phyloP scores from a whole-genome alignment of 1,139 yeast genomes.

The Candida gigantensis region DNA sequence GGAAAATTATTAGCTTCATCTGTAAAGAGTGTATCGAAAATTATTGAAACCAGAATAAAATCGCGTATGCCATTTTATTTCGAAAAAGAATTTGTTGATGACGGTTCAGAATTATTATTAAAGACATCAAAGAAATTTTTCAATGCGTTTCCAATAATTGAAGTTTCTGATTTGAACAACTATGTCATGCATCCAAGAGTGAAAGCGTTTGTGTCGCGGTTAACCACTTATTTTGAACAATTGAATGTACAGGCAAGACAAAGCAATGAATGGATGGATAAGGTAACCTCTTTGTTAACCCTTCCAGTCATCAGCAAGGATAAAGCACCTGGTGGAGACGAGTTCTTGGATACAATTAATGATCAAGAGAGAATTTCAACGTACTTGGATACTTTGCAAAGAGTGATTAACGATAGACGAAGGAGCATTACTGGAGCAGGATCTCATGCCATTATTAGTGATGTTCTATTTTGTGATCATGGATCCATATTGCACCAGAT shows the following conservation, averaged over 20 bases:
- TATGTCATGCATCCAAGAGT: slow-evolving; percentile 24
- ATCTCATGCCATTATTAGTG: too few species aligned
- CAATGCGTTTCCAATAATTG: slow-evolving; percentile 30
- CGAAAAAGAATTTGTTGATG: slow-evolving; percentile 23
- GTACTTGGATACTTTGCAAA: slow-evolving; percentile 62
- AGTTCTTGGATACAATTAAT: slow-evolving; percentile 70
- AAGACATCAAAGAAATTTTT: slow-evolving; percentile 39
- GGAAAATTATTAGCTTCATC: slow-evolving; percentile 51
- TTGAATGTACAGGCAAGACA: slow-evolving; percentile 60
- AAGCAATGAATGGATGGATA: slow-evolving; percentile 56
- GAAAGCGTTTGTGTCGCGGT: slow-evolving; percentile 21
- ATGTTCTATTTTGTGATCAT: too few species aligned
- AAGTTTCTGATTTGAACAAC: slow-evolving; percentile 18
- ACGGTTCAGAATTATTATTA: slow-evolving; percentile 34
- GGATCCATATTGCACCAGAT: too few species aligned
- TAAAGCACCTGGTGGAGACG: slow-evolving; percentile 68
- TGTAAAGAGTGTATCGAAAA: slow-evolving; percentile 31
- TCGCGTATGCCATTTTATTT: slow-evolving; percentile 25
- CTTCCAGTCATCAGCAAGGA: slow-evolving; percentile 48
- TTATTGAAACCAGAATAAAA: slow-evolving; percentile 27
- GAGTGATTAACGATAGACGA: slow-evolving; percentile 56
- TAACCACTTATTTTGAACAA: slow-evolving; percentile 28
- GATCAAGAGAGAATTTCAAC: slow-evolving; percentile 72
- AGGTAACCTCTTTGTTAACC: slow-evolving; percentile 46
- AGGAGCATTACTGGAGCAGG: slow-evolving; percentile 27